A percentile compares a stretch with the other conserved stretches of the same genome.
These are phyloP conservation scores for Castanea mollissima DNA, from an alignment of 306 rosid genomes.

Conservation along the genomic window DNA sequence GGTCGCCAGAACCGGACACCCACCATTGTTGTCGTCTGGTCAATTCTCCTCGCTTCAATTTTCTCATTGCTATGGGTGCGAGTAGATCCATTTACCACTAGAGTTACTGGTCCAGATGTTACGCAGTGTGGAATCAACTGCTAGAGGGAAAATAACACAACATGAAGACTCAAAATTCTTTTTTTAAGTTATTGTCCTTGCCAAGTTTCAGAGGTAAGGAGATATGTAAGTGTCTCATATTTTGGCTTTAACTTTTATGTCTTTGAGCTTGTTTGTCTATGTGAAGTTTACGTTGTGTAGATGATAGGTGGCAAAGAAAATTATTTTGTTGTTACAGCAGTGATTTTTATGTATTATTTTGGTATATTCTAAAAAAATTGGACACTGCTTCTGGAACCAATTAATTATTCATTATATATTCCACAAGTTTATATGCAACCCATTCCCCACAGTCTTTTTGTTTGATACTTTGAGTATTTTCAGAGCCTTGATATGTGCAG, in stretches of 20 bases:
- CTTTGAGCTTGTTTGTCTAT: slow-evolving; percentile 20
- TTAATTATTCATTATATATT: neutral
- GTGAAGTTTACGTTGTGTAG: slow-evolving; percentile 8
- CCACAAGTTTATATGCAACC: neutral
- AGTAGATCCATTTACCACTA: slow-evolving; percentile 78
- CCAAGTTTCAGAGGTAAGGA: slow-evolving; percentile 13
- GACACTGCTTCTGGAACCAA: neutral
- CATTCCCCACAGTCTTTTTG: neutral
- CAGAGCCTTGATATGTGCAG: too few species aligned
- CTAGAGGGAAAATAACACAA: slow-evolving; percentile 30
- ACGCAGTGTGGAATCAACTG: slow-evolving; percentile 95
- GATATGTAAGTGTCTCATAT: slow-evolving; percentile 21
- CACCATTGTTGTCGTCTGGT: slow-evolving; percentile 92
- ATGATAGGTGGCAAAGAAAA: neutral
- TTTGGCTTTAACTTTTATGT: slow-evolving; percentile 2
- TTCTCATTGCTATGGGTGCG: slow-evolving; percentile 93
- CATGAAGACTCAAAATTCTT: slow-evolving; percentile 11
- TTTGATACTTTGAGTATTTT: neutral
- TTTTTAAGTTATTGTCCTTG: slow-evolving; percentile 16
- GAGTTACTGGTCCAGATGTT: slow-evolving; percentile 79
- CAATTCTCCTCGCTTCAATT: slow-evolving; percentile 86
- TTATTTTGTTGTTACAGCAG: slow-evolving; percentile 10
- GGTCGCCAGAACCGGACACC: slow-evolving; percentile 97
- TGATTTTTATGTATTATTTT: slow-evolving; percentile 4
- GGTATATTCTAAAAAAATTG: neutral